A percentile compares a stretch with the other conserved stretches of the same genome.
These are phyloP conservation scores for Alternaria infectoria DNA, from an alignment of 2,329 filamentous ascomycete species.

Conservation along the genomic window DNA sequence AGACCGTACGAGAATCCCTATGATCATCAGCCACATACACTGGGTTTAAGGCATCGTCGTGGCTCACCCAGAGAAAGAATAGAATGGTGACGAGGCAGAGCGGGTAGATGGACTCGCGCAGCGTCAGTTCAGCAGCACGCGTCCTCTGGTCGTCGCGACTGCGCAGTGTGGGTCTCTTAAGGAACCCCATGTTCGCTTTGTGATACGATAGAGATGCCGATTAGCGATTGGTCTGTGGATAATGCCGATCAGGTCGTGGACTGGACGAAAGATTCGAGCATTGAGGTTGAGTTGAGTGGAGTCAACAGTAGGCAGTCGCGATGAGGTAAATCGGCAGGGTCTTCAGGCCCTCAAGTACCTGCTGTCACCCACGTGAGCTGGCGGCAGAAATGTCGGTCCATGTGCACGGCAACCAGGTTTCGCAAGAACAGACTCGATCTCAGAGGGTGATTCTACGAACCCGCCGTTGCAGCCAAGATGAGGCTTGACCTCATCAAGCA, in stretches of 20 bases:
- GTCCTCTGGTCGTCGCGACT: conserved; percentile 54
- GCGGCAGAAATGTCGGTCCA: conserved; percentile 8
- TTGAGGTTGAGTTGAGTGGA: not conserved
- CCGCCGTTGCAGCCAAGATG: conserved; percentile 23
- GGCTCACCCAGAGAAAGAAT: conserved; percentile 66
- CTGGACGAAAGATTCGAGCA: not conserved
- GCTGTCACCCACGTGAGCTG: not conserved
- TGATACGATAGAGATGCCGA: not conserved
- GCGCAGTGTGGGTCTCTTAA: conserved; percentile 38
- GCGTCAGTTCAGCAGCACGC: conserved; percentile 66
- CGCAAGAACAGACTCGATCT: conserved; percentile 5
- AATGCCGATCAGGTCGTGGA: not conserved
- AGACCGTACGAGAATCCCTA: conserved; percentile 63
- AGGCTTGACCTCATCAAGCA: conserved; percentile 16
- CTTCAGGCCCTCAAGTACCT: conserved; percentile 15
- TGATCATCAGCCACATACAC: not conserved
- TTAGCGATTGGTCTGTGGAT: not conserved
- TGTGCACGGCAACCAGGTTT: conserved; percentile 14
- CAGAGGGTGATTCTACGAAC: conserved; percentile 10
- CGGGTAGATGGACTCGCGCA: conserved; percentile 71
- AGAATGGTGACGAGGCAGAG: conserved; percentile 69
- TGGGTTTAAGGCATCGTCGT: not conserved
- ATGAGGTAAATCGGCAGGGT: not conserved
- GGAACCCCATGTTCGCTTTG: conserved; percentile 34
- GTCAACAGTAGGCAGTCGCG: not conserved